Percentiles rank a stretch among this genome's conserved stretches.
Evolutionary conservation across 169 alveolate species (phyloP).

Genomic region (Eimeria sp.): DNA sequence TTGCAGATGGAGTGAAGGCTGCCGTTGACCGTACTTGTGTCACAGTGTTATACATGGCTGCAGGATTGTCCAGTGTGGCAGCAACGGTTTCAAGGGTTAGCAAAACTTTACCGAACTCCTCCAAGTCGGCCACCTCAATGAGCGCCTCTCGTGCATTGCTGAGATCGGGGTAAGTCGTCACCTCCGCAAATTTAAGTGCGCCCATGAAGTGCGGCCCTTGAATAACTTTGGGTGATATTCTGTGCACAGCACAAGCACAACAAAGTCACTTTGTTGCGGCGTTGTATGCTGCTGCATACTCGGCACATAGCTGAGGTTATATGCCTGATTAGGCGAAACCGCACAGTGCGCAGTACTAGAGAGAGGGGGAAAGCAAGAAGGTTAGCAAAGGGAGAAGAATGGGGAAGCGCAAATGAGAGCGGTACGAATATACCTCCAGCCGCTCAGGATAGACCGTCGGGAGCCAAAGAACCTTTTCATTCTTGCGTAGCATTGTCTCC

Average conservation of each 20-base stretch:
- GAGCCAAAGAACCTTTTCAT: conserved; percentile 49
- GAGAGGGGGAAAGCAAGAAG: background rate
- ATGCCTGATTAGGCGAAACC: background rate
- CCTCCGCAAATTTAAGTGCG: conserved; percentile 63
- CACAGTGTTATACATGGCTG: conserved; percentile 55
- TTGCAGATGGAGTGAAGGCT: conserved; percentile 7
- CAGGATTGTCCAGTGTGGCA: conserved; percentile 32
- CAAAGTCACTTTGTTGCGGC: background rate
- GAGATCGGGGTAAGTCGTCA: conserved; percentile 57
- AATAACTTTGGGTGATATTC: conserved; percentile 40
- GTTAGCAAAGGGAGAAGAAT: too few species aligned
- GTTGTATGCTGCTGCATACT: too few species aligned
- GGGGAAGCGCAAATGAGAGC: background rate
- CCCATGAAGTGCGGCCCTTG: conserved; percentile 77
- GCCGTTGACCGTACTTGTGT: conserved; percentile 61
- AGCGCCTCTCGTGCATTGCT: background rate
- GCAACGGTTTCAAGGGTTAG: conserved; percentile 40
- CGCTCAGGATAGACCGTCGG: background rate
- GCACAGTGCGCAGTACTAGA: background rate
- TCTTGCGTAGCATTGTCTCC: conserved; percentile 20
- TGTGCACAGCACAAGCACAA: background rate
- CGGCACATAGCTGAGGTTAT: background rate
- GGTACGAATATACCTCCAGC: conserved; percentile 16
- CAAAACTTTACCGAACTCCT: conserved; percentile 30
- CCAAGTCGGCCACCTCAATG: conserved; percentile 50